A percentile compares a stretch with the other conserved stretches of the same genome.
Evolutionary conservation across 1,284 basidiomycete genomes (phyloP).

Genomic region (Ustilago shanxiensis): DNA sequence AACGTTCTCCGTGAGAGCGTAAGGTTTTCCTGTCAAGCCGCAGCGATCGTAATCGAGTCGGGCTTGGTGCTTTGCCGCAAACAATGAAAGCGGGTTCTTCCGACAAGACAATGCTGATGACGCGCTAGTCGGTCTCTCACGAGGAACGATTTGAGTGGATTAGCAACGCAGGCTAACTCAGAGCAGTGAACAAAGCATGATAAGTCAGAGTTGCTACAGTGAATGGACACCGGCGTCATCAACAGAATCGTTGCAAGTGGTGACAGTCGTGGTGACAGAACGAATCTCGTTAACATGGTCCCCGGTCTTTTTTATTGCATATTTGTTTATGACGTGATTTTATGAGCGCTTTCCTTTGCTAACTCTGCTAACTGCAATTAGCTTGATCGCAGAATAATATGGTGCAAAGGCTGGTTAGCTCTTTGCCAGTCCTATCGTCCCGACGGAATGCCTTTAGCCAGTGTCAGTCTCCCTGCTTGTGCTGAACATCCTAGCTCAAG

Average conservation of each 20-base stretch:
- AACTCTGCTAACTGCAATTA: not conserved
- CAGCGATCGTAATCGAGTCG: not conserved
- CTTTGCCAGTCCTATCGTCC: not conserved
- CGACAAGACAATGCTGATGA: not conserved
- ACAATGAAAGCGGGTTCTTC: not conserved
- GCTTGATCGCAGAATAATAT: not conserved
- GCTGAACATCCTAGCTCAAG: too few relatives aligned
- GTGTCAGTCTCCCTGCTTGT: not conserved
- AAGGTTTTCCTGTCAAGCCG: not conserved
- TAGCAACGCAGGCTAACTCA: not conserved
- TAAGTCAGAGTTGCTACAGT: not conserved
- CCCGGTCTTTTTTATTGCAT: too few relatives aligned
- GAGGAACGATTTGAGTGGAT: not conserved
- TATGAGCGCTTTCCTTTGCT: not conserved
- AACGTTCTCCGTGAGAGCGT: not conserved
- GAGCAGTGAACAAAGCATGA: not conserved
- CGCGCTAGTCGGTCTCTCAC: not conserved
- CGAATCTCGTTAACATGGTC: not conserved
- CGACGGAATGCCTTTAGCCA: slow-evolving; percentile 1
- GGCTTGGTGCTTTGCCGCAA: not conserved
- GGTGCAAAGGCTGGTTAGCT: too few relatives aligned
- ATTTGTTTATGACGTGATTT: slow-evolving; percentile 4
- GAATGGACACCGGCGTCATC: not conserved
- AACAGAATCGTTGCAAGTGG: not conserved
- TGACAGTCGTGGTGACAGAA: not conserved